phyloP scores from a whole-genome alignment of 75 land plant species.

The Adiantum capillusveneris region DNA sequence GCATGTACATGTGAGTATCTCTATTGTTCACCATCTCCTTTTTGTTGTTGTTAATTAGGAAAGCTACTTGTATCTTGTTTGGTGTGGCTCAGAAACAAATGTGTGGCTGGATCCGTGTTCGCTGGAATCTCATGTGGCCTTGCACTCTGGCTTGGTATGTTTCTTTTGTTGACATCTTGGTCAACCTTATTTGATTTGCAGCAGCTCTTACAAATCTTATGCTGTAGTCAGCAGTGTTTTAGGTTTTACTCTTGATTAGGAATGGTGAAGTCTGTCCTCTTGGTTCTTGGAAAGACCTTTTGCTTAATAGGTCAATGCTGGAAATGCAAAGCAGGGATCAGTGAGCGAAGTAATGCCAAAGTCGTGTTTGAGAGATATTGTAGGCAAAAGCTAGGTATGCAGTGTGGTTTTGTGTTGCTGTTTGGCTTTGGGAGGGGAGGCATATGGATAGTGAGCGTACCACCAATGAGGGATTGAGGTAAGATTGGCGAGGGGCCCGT shows the following conservation, averaged over 20 bases:
- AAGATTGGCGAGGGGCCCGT: too few relatives aligned
- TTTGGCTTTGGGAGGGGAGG: neutral
- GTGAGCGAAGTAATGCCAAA: neutral
- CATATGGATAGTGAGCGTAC: neutral
- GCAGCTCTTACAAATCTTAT: too few relatives aligned
- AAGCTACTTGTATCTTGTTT: neutral
- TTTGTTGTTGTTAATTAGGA: neutral
- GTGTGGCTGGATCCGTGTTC: constrained; percentile 14
- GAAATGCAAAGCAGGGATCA: too few relatives aligned
- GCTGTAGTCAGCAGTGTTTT: too few relatives aligned
- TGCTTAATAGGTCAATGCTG: too few relatives aligned
- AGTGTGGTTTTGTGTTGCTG: too few relatives aligned
- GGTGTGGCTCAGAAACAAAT: constrained; percentile 15
- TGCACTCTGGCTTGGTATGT: constrained; percentile 21
- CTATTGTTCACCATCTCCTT: neutral
- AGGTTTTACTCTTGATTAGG: neutral
- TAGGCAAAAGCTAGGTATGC: too few relatives aligned
- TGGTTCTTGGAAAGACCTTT: too few relatives aligned
- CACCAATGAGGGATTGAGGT: constrained; percentile 1
- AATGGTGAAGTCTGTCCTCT: neutral
- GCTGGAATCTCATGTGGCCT: constrained; percentile 9
- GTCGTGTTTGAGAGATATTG: too few relatives aligned
- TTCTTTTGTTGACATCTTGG: neutral
- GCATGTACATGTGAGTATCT: constrained; percentile 26
- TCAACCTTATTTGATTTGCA: too few relatives aligned